phyloP scores from a whole-genome alignment of 768 basidiomycete genomes.

The Leccinum broughii region DNA sequence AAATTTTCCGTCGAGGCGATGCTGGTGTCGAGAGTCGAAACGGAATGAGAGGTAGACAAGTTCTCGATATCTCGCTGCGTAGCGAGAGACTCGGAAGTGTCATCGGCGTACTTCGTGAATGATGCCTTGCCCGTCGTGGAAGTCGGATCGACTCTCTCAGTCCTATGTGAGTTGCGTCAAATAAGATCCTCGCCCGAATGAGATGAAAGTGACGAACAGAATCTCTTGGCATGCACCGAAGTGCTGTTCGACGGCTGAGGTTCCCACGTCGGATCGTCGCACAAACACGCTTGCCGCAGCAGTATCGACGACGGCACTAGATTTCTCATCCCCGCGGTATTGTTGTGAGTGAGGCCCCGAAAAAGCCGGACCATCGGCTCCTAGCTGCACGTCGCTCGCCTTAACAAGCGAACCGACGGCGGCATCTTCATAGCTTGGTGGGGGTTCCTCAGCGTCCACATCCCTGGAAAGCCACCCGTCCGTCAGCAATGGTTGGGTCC shows the following conservation, averaged over 20 bases:
- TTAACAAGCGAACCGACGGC: neutral
- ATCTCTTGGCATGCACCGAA: neutral
- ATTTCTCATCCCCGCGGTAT: conserved; percentile 1
- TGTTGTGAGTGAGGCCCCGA: neutral
- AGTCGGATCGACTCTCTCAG: neutral
- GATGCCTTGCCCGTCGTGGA: neutral
- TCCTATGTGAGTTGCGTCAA: neutral
- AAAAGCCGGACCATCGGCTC: neutral
- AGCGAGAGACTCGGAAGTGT: neutral
- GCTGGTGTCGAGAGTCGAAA: neutral
- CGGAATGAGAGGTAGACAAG: neutral
- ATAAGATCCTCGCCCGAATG: neutral
- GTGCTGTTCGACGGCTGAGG: neutral
- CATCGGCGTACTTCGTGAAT: neutral
- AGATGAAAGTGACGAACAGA: neutral
- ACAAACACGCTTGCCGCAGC: neutral
- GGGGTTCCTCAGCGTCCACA: conserved; percentile 4
- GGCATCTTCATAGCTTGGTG: conserved; percentile 18
- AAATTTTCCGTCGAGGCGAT: neutral
- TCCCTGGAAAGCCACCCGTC: neutral
- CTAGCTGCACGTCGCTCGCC: too few relatives aligned
- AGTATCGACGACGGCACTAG: neutral
- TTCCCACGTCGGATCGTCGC: neutral
- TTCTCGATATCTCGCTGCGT: neutral
- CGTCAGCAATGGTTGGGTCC: neutral